Evolutionary conservation across 2,329 filamentous ascomycete genomes (phyloP).

Genomic region (Claviceps humidiphila): DNA sequence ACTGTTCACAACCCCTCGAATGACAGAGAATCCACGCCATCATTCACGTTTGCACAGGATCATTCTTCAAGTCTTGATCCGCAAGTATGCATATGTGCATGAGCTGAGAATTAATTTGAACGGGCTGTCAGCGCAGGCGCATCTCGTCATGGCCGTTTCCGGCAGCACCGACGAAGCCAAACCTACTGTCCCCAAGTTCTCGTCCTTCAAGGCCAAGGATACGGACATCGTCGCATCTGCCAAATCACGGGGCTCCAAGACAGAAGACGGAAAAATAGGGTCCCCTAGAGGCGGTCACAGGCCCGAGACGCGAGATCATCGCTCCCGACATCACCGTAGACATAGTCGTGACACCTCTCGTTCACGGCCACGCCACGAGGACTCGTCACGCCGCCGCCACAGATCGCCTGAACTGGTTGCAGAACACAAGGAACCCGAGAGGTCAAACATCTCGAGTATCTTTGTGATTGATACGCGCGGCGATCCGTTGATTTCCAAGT

Average conservation of each 20-base stretch:
- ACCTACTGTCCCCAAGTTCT: slow-evolving; percentile 47
- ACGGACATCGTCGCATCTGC: slow-evolving; percentile 23
- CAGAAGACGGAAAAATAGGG: slow-evolving; percentile 10
- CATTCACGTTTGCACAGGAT: no score
- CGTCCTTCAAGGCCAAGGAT: slow-evolving; percentile 50
- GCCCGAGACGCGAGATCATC: slow-evolving; percentile 6
- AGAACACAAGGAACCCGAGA: neutral
- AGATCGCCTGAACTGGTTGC: neutral
- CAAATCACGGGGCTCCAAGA: slow-evolving; percentile 6
- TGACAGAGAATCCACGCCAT: no score
- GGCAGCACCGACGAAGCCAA: slow-evolving; percentile 10
- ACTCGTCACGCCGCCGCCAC: neutral
- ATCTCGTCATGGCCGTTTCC: slow-evolving; percentile 13
- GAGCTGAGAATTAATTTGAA: neutral
- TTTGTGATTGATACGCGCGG: slow-evolving; percentile 62
- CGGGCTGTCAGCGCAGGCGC: neutral
- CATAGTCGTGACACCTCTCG: neutral
- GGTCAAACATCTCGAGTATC: slow-evolving; percentile 11
- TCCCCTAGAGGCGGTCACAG: slow-evolving; percentile 1
- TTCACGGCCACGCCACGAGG: neutral
- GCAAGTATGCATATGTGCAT: neutral
- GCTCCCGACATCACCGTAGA: slow-evolving; percentile 1
- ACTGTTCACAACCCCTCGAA: no score
- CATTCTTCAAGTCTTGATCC: neutral
- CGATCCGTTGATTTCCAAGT: slow-evolving; percentile 61